Evolutionary conservation across 140 eudicot species (phyloP).

Genomic region (Flaveria floridana): DNA sequence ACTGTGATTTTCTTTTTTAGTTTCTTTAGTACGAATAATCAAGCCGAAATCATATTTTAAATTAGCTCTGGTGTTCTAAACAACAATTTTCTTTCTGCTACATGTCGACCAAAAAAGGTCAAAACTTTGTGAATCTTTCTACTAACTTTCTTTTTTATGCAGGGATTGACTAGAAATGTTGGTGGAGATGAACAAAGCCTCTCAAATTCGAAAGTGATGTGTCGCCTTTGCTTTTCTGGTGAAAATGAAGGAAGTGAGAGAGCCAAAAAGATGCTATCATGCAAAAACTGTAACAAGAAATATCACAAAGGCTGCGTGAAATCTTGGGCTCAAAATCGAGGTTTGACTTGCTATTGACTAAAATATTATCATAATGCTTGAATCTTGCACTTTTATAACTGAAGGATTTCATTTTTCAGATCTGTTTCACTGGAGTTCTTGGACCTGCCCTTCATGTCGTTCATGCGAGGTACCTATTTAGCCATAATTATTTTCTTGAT

Average conservation of each 20-base stretch:
- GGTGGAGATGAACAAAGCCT: slow-evolving; percentile 64
- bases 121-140: slow-evolving; percentile 3
- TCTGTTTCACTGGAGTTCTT: slow-evolving; percentile 91
- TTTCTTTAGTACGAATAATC: not conserved
- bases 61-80: not conserved
- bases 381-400: slow-evolving; percentile 15
- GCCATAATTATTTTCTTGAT: slow-evolving; percentile 7
- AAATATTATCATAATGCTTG: slow-evolving; percentile 7
- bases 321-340: slow-evolving; percentile 83
- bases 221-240: slow-evolving; percentile 76
- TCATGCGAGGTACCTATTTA: slow-evolving; percentile 63
- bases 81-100: slow-evolving; percentile 3
- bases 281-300: slow-evolving; percentile 78
- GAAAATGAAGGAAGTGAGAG: slow-evolving; percentile 77
- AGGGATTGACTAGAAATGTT: slow-evolving; percentile 53
- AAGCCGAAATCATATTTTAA: not conserved
- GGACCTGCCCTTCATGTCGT: slow-evolving; percentile 92
- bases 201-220: slow-evolving; percentile 63
- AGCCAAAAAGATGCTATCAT: slow-evolving; percentile 78
- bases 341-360: slow-evolving; percentile 31
- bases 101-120: not conserved
- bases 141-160: slow-evolving; percentile 10
- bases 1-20: not conserved
- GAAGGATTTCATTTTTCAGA: slow-evolving; percentile 44
- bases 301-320: slow-evolving; percentile 77